Evolutionary conservation across 495 filamentous ascomycete species (phyloP), one percentile per base, ranked within the genome.

Genomic region (Saxophila tyrrhenica): DNA sequence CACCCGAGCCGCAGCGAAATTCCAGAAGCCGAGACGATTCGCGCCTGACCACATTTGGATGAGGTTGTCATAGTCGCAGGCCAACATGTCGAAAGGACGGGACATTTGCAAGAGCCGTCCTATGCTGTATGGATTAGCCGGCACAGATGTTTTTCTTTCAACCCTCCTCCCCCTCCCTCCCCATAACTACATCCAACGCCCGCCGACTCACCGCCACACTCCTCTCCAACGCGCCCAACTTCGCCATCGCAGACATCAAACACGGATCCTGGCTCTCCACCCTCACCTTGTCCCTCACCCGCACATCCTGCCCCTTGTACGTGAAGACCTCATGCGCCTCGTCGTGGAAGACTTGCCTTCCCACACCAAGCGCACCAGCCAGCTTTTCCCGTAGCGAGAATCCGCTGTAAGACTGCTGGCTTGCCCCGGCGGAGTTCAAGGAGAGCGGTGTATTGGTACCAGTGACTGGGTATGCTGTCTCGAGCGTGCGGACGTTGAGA

Each of bases 191-290:
- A 25, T 76, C 81, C 64, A 97, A 66, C n/a, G 84, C 84, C 60
- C 76, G 67, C 55, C 87, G 76, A 63, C 81, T 82, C 52, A 83
- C 70, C 51, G 67, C 73, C 10, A 96, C 73, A 51, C 79, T 79
- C 63, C 90, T 81, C 49, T 88, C 84, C 52, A 97, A 66, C 20
- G 87, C 87, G 24, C 76, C 82, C 69, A 98, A 67, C 70, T 98
- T 98, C 2, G 88, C 85, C 72, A 86, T 83, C 16, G 90, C 74
- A n/a, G 84, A 80, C 70, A 98, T 78, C 57, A 98, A 59, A 64
- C 82, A 87, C 25, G 92, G 94, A 64, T 98, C 92, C 52, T 89
- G 86, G 53, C 81, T 90, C 71, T 95, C 92, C 5, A 97, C 87
- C 25, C 81, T 77, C 10, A 98, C 78, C 67, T 95, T 95, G 62